These are phyloP conservation scores for Trypanosoma cruzi DNA, from an alignment of 208 protist species.

Conservation along the genomic window DNA sequence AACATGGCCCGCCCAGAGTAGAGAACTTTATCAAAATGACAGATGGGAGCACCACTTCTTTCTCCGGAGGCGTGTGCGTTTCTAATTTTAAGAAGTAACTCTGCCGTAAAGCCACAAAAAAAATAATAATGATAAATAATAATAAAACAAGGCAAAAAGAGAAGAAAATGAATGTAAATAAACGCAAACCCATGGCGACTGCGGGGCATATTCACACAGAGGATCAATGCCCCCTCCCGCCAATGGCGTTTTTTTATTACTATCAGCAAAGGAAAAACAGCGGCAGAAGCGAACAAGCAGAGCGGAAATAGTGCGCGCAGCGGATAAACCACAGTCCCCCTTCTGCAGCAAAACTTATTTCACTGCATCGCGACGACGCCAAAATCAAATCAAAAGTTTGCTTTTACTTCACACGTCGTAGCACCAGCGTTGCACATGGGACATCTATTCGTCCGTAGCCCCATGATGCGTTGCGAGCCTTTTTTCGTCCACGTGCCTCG, in stretches of 20 bases:
- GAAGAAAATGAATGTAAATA: conserved; percentile 1
- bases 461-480: conserved; percentile 37
- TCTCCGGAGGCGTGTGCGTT: too few species aligned
- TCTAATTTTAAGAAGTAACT: too few species aligned
- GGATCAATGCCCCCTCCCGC: too few species aligned
- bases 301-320: not conserved
- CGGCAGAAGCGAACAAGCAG: not conserved
- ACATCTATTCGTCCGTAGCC: conserved; percentile 52
- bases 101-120: not conserved
- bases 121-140: conserved; percentile 5
- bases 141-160: conserved; percentile 12
- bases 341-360: too few species aligned
- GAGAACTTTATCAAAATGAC: not conserved
- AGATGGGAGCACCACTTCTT: not conserved
- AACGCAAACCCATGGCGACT: too few species aligned
- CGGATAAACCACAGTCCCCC: too few species aligned
- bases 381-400: not conserved
- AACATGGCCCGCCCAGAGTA: not conserved
- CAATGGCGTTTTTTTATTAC: too few species aligned
- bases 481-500: conserved; percentile 38
- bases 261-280: conserved; percentile 10
- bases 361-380: too few species aligned
- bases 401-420: conserved; percentile 30
- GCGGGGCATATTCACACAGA: too few species aligned
- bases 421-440: conserved; percentile 35